Percentiles rank a stretch among this genome's conserved stretches.
phyloP scores from a whole-genome alignment of 148 eudicot species.

The Vaccinium macrocarpon region DNA sequence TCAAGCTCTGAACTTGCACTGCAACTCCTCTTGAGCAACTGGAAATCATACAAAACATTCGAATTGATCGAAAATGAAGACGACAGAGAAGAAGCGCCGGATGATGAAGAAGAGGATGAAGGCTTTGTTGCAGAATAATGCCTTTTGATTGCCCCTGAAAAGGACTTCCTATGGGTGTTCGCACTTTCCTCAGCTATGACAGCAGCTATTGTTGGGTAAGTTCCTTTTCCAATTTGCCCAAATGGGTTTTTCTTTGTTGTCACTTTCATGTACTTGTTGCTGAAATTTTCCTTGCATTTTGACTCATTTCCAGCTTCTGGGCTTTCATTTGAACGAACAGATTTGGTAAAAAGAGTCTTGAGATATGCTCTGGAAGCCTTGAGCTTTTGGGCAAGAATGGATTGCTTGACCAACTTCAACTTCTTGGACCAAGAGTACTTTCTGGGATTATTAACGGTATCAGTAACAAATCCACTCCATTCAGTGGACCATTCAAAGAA shows the following conservation, averaged over 20 bases:
- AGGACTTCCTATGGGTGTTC: constrained; percentile 52
- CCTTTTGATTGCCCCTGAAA: constrained; percentile 58
- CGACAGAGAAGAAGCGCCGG: constrained; percentile 39
- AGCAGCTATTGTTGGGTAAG: constrained; percentile 39
- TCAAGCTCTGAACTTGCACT: constrained; percentile 55
- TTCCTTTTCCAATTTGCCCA: constrained; percentile 31
- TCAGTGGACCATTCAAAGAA: constrained; percentile 62
- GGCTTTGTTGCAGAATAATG: constrained; percentile 42
- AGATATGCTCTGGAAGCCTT: constrained; percentile 54
- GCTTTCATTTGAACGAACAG: constrained; percentile 36
- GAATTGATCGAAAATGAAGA: constrained; percentile 50
- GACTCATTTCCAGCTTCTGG: constrained; percentile 16
- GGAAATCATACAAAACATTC: constrained; percentile 41
- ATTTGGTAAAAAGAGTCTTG: constrained; percentile 55
- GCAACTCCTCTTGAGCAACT: constrained; percentile 52
- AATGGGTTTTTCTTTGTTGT: constrained; percentile 32
- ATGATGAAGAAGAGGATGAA: constrained; percentile 37
- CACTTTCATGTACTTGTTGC: constrained; percentile 27
- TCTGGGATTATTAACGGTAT: constrained; percentile 22
- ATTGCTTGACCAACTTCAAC: constrained; percentile 50
- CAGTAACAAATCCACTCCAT: constrained; percentile 24
- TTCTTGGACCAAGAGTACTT: constrained; percentile 54
- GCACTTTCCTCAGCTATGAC: constrained; percentile 24
- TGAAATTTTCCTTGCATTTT: constrained; percentile 28
- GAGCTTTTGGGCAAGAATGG: constrained; percentile 45